Base-by-base conservation (phyloP, 768 basidiomycete genomes). In the Polyporus arcularius region DNA sequence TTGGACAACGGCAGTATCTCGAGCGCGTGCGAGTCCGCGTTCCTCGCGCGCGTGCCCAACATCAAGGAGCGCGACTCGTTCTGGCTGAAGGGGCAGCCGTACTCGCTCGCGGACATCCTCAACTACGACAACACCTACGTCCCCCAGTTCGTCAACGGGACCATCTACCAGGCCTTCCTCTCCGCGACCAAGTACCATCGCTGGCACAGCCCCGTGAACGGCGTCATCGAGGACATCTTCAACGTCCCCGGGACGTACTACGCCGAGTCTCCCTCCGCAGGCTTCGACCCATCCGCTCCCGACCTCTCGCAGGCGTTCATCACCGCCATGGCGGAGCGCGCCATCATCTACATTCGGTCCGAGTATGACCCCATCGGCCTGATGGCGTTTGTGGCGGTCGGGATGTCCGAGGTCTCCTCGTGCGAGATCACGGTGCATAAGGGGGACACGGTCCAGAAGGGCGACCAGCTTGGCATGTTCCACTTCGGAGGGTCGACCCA, bases 361-460 rank as follows among this genome's bases (percentile, higher is more conserved):
- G 79, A 83, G 53, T 78, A 82, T 55, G 72, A 76, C 0, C 67
- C 70, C 18, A 83, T 88, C 42, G 85, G 86, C 1, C 62, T 87
- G 43, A 76, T 86, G 77, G 81, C 78, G 51, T 82, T 87, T 70
- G 72, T 87, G 5, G 82, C 71, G 0, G 77, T 88, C 10, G 86
- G 87, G 0, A 85, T 89, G 77, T 75, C 76, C 0, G 86, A 88
- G 69, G 78, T 88, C 1, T 87, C 84, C 35, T 86, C 84, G n/a
- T 83, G 81, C 61, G 78, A 81, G 62, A 67, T 80, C 18, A 79
- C 72, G 0, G 85, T 86, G 21, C 71, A 70, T 66, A 74, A 69
- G 15, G 81, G 82, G 0, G 68, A 85, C 32, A 60, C 60, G 41
- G 69, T 87, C 26, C 73, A 71, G 55, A 81, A 80, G 62, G 86